phyloP scores from a whole-genome alignment of 768 basidiomycete genomes.

The Calocybe cyanea region DNA sequence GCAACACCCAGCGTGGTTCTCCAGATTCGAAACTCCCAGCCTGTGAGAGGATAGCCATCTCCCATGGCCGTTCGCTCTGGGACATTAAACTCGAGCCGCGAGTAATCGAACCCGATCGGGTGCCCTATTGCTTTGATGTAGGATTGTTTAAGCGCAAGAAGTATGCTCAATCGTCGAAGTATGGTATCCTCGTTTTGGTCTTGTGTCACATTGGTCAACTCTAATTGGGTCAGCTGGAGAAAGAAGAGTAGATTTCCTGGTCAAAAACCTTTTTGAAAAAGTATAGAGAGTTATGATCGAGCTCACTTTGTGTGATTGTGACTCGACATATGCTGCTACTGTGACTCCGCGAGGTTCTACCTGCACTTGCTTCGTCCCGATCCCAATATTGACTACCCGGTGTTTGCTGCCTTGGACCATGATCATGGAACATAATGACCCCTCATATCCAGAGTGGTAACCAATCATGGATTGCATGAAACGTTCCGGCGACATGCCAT shows the following conservation, averaged over 20 bases:
- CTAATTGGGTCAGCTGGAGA: conserved; percentile 32
- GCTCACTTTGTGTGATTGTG: conserved; percentile 70
- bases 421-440: conserved; percentile 76
- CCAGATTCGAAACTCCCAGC: conserved; percentile 88
- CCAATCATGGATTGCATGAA: conserved; percentile 75
- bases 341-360: conserved; percentile 59
- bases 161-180: conserved; percentile 71
- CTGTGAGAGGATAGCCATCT: conserved; percentile 64
- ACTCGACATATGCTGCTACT: conserved; percentile 65
- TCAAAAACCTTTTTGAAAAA: background rate
- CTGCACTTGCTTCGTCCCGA: conserved; percentile 69
- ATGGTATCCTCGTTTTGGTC: conserved; percentile 58
- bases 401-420: conserved; percentile 77
- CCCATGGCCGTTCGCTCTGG: conserved; percentile 55
- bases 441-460: conserved; percentile 67
- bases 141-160: conserved; percentile 75
- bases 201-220: conserved; percentile 49
- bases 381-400: conserved; percentile 77
- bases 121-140: conserved; percentile 86
- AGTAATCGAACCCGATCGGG: conserved; percentile 75
- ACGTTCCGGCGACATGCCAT: conserved; percentile 61
- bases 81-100: conserved; percentile 79
- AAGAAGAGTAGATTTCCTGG: background rate
- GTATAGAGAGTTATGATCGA: no score
- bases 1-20: conserved; percentile 68